These are phyloP conservation scores for Ramaria sp. DNA, from an alignment of 768 basidiomycete species.

Conservation along the genomic window DNA sequence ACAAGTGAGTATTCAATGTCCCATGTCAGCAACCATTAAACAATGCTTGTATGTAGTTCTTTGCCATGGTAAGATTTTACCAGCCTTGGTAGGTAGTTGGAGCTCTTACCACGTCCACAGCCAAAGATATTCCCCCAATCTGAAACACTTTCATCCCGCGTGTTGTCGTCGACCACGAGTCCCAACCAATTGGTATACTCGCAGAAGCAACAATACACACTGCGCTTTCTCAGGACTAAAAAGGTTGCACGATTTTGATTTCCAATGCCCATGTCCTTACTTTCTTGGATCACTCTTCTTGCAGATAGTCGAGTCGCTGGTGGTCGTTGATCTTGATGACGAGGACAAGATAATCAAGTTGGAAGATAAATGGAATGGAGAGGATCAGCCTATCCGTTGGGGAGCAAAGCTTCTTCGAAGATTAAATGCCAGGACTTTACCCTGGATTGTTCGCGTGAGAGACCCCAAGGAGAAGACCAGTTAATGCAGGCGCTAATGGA, in stretches of 20 bases:
- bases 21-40: background rate
- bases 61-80: conserved; percentile 32
- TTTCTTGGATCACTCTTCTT: background rate
- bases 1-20: conserved; percentile 31
- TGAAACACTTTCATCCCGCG: conserved; percentile 35
- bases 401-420: conserved; percentile 37
- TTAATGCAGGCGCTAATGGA: background rate
- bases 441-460: conserved; percentile 38
- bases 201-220: conserved; percentile 51
- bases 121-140: conserved; percentile 43
- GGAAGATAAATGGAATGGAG: conserved; percentile 51
- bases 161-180: conserved; percentile 45
- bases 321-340: conserved; percentile 55
- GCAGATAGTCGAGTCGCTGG: conserved; percentile 48
- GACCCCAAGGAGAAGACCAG: conserved; percentile 26
- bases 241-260: conserved; percentile 35
- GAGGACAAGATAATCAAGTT: conserved; percentile 48
- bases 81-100: too few species aligned
- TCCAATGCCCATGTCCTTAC: background rate
- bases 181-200: conserved; percentile 53
- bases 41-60: conserved; percentile 29
- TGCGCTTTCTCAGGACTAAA: conserved; percentile 38
- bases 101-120: conserved; percentile 21
- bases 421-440: conserved; percentile 37
- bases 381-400: conserved; percentile 37